phyloP scores from a whole-genome alignment of 176 grass and related monocot species.

The Phoenix dactylifera region DNA sequence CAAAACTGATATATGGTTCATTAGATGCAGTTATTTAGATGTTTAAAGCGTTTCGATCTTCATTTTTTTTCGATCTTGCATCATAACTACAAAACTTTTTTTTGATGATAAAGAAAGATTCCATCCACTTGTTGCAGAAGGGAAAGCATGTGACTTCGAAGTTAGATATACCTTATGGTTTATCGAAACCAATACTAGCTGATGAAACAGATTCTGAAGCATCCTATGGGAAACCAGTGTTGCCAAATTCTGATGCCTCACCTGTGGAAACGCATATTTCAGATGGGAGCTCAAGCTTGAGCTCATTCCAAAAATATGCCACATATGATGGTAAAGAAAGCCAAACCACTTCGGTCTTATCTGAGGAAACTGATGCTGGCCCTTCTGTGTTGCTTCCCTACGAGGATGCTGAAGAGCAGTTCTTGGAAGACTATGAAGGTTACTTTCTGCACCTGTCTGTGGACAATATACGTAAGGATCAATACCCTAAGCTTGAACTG shows the following conservation, averaged over 20 bases:
- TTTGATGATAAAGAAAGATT: not conserved
- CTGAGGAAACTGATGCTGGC: not conserved
- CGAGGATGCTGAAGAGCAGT: not conserved
- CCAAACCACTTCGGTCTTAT: not conserved
- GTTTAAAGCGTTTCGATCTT: not conserved
- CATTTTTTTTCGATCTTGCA: not conserved
- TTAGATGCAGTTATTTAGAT: not conserved
- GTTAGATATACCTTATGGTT: not conserved
- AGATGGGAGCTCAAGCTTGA: not conserved
- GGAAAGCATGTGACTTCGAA: not conserved
- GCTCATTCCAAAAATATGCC: not conserved
- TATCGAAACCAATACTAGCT: not conserved
- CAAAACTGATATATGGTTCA: no score
- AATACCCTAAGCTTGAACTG: slow-evolving; percentile 4
- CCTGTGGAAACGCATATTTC: not conserved
- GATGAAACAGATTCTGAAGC: not conserved
- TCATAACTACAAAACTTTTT: not conserved
- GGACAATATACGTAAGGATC: not conserved
- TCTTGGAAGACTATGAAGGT: slow-evolving; percentile 3
- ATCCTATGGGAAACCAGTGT: not conserved
- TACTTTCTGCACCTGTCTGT: not conserved
- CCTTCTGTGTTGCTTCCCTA: not conserved
- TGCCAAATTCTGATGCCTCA: not conserved
- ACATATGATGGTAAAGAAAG: not conserved
- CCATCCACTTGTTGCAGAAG: slow-evolving; percentile 3